phyloP scores from a whole-genome alignment of 106 monocot species.

The Dendrobium officinale region DNA sequence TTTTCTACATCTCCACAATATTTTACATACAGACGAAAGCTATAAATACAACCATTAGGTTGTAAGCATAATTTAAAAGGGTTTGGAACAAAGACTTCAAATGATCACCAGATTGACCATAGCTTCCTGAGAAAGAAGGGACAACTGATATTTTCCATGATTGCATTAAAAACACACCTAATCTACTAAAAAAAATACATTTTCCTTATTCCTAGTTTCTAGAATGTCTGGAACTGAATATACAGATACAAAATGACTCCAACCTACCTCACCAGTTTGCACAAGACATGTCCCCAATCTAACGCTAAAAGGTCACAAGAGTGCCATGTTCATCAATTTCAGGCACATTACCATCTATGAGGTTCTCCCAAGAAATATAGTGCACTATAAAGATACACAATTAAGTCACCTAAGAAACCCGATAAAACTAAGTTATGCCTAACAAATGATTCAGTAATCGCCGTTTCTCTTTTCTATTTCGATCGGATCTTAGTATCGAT shows the following conservation, averaged over 20 bases:
- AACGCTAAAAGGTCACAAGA: neutral
- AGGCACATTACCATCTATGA: neutral
- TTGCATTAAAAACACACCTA: neutral
- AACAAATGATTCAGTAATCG: too few relatives aligned
- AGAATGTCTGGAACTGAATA: neutral
- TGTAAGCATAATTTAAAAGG: neutral
- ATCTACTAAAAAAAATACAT: neutral
- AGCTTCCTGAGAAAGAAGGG: neutral
- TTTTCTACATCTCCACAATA: neutral
- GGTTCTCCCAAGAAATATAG: neutral
- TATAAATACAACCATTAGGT: neutral
- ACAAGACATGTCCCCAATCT: conserved; percentile 2
- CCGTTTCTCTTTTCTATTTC: too few relatives aligned
- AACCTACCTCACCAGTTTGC: neutral
- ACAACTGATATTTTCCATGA: neutral
- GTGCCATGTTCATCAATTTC: neutral
- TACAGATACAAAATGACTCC: neutral
- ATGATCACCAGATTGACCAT: neutral
- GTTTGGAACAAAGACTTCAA: conserved; percentile 1
- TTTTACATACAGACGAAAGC: neutral
- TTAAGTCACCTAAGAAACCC: neutral
- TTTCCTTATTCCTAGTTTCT: neutral
- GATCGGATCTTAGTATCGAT: too few relatives aligned
- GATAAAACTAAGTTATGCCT: too few relatives aligned
- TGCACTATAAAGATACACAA: conserved; percentile 3